A percentile compares a stretch with the other conserved stretches of the same genome.
Conservation (phyloP, 441 rosid genomes). For the Iberis amara region DNA sequence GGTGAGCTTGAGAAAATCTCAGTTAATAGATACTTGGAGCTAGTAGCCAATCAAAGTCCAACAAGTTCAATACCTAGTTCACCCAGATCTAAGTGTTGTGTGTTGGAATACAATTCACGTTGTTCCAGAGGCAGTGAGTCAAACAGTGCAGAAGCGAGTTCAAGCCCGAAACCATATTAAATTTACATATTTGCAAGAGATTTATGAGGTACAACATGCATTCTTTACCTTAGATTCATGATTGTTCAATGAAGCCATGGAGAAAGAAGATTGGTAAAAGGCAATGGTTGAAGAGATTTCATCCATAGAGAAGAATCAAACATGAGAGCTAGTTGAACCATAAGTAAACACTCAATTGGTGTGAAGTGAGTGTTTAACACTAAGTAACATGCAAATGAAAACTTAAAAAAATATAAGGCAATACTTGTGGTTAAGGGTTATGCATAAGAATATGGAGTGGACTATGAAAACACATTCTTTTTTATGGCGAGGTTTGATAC, state of each 20-base stretch:
- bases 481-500: no score
- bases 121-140: not conserved
- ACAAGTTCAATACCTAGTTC: not conserved
- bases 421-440: constrained; percentile 11
- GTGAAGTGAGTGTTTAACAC: constrained; percentile 20
- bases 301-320: constrained; percentile 7
- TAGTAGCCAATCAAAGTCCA: not conserved
- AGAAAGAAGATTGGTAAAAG: not conserved
- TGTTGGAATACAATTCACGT: no score
- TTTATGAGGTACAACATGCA: not conserved
- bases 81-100: not conserved
- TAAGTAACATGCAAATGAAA: not conserved
- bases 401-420: not conserved
- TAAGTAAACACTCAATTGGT: constrained; percentile 4
- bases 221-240: not conserved
- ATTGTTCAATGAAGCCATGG: not conserved
- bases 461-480: no score
- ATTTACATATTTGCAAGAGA: not conserved
- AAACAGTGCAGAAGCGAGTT: not conserved
- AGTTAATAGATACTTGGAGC: no score
- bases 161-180: not conserved
- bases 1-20: no score
- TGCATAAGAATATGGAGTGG: not conserved
- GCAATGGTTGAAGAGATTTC: not conserved
- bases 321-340: not conserved